Conservation (phyloP, 352 stramenopile species). For the Globisporangium parvum region DNA sequence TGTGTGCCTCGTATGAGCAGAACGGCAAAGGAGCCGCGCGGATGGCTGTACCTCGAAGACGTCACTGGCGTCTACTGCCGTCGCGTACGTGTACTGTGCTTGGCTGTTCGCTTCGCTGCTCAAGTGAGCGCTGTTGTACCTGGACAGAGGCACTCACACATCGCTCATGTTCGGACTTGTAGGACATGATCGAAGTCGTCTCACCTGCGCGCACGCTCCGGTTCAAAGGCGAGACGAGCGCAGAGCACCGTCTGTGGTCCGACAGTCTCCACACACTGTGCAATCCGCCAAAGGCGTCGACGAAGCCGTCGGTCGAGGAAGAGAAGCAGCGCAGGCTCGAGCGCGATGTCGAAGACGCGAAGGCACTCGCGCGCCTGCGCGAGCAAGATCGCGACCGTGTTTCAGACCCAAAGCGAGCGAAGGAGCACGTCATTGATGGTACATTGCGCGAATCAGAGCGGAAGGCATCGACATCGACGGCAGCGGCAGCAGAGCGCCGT, state of each 20-base stretch:
- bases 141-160: background rate
- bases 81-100: conserved; percentile 23
- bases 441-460: no score
- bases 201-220: conserved; percentile 63
- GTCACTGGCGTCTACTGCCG: conserved; percentile 67
- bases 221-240: conserved; percentile 72
- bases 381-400: conserved; percentile 21
- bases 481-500: background rate
- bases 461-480: no score
- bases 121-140: no score
- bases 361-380: conserved; percentile 3
- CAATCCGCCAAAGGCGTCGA: conserved; percentile 29
- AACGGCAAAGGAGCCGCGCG: conserved; percentile 64
- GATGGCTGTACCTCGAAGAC: conserved; percentile 79
- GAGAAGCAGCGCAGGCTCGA: conserved; percentile 8
- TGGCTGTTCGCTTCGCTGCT: background rate
- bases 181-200: conserved; percentile 84
- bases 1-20: conserved; percentile 14
- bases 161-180: background rate
- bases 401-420: conserved; percentile 18
- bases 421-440: conserved; percentile 1
- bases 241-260: conserved; percentile 74
- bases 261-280: conserved; percentile 75
- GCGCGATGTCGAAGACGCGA: conserved; percentile 8
- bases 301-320: conserved; percentile 8